Base-by-base conservation (phyloP, 192 early-diverging fungal genomes). In the Phlyctochytrium arcticum region DNA sequence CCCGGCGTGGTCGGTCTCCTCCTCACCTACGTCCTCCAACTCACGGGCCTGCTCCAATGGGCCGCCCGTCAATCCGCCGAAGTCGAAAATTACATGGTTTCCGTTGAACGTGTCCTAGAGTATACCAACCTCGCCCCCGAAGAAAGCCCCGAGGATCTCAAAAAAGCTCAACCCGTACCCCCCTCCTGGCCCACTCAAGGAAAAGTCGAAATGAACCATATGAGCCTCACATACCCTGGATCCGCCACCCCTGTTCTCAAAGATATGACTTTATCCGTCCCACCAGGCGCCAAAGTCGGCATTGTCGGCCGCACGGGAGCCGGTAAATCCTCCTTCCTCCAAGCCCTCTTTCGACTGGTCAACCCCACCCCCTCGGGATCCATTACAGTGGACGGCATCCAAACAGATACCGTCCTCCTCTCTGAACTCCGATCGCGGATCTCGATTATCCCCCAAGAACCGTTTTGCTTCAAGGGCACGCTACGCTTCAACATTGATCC, bases 271-370 rank as follows among this genome's bases (percentile, higher is more conserved):
- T 58, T 90, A 46, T 65, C 80, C 30, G 76, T 93, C 19, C 84
- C 80, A 29, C 75, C 77, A 6, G 84, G 84, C 7, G 87, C 88
- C 29, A 90, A 87, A 57, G 77, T 93, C 61, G 94, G 87, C 15
- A 81, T 96, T 19, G 88, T 96, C 29, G 94, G 94, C 26, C 78
- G 94, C 5, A 92, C 92, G 4, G 92, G 92, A 6, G 89, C 90
- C 23, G 88, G 89, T 5, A 91, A 90, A 37, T 78, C 76, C 5
- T 85, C 80, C 60, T 75, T 91, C 54, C 73, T 92, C 32, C 65
- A 77, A 48, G 75, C 88, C 0, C 70, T 92, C 19, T 92, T 94
- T 68, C 80, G 92, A 15, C 63, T 92, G 27, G 80, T 79, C n/a
- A 88, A 90, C 69, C 87, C 85, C 1, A 29, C 70, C 19, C 62